Conservation (phyloP, 2,329 filamentous ascomycete genomes). For the Immersiporthe knoxdaviesiana region DNA sequence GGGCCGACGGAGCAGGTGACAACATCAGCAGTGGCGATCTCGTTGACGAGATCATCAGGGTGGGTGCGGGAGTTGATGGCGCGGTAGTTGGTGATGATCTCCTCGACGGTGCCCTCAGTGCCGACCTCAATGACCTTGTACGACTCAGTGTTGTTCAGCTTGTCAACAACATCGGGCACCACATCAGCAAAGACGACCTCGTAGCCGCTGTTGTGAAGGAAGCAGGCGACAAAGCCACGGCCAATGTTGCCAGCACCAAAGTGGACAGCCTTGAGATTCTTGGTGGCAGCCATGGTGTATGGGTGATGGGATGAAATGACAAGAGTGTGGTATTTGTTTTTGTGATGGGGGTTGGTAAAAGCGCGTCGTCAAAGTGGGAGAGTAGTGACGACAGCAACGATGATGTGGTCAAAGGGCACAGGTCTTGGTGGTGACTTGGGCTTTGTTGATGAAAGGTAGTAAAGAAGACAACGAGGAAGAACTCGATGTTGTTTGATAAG, state of each 20-base stretch:
- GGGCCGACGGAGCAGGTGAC: conserved; percentile 98
- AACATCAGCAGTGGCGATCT: conserved; percentile 84
- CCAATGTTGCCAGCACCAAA: conserved; percentile 88
- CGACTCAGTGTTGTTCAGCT: conserved; percentile 72
- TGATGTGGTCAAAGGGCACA: not conserved
- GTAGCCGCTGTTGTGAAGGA: conserved; percentile 92
- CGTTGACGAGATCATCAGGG: conserved; percentile 77
- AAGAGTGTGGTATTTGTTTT: not conserved
- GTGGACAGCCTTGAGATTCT: conserved; percentile 71
- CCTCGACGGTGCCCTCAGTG: conserved; percentile 76
- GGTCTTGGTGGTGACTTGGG: not conserved
- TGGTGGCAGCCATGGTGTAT: conserved; percentile 47
- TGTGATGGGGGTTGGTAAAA: not conserved
- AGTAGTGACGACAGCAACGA: not conserved
- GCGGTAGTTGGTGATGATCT: conserved; percentile 91
- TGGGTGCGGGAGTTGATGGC: conserved; percentile 94
- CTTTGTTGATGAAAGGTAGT: not conserved
- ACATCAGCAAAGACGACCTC: conserved; percentile 98
- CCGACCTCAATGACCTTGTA: conserved; percentile 96
- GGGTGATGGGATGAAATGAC: not conserved
- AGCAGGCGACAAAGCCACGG: conserved; percentile 85
- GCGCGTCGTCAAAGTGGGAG: not conserved
- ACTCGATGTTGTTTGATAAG: not conserved
- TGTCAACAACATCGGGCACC: conserved; percentile 78
- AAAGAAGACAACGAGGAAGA: not conserved